Conservation (phyloP, 2,329 filamentous ascomycete species). For the Stromatinia cepivora region DNA sequence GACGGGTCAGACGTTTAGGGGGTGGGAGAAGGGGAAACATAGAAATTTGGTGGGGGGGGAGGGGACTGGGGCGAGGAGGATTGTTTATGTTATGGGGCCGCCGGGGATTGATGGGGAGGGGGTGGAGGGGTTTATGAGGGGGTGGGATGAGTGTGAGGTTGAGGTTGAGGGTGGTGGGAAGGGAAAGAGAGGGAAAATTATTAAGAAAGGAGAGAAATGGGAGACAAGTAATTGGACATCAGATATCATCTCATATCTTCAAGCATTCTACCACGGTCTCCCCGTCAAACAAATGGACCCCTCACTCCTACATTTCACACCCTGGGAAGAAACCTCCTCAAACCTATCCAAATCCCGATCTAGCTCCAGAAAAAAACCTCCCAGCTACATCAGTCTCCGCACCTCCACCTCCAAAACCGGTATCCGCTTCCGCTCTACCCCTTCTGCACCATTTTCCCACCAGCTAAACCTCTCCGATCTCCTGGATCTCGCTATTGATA, state of each 20-base stretch:
- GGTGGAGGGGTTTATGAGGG: constrained; percentile 26
- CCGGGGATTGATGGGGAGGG: constrained; percentile 25
- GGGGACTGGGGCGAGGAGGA: constrained; percentile 17
- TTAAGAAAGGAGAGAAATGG: background rate
- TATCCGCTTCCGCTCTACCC: constrained; percentile 32
- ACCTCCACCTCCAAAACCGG: constrained; percentile 24
- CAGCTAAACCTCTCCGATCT: constrained; percentile 38
- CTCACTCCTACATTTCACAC: constrained; percentile 26
- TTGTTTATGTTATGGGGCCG: constrained; percentile 34
- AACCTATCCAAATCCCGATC: constrained; percentile 1
- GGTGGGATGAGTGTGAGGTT: constrained; percentile 18
- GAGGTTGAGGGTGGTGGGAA: constrained; percentile 25
- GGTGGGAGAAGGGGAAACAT: constrained; percentile 29
- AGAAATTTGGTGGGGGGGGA: constrained; percentile 32
- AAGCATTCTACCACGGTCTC: constrained; percentile 36
- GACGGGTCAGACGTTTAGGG: constrained; percentile 32
- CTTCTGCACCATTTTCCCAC: constrained; percentile 28
- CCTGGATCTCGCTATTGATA: constrained; percentile 35
- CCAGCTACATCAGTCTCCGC: constrained; percentile 13
- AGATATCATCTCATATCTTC: constrained; percentile 32
- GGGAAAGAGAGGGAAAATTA: constrained; percentile 9
- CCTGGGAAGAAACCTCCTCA: constrained; percentile 21
- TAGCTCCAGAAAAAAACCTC: background rate
- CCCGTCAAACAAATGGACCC: constrained; percentile 32
- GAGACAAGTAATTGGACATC: background rate